Evolutionary conservation across 805 yeast species (phyloP).

Genomic region (Kuraishia piskuri): DNA sequence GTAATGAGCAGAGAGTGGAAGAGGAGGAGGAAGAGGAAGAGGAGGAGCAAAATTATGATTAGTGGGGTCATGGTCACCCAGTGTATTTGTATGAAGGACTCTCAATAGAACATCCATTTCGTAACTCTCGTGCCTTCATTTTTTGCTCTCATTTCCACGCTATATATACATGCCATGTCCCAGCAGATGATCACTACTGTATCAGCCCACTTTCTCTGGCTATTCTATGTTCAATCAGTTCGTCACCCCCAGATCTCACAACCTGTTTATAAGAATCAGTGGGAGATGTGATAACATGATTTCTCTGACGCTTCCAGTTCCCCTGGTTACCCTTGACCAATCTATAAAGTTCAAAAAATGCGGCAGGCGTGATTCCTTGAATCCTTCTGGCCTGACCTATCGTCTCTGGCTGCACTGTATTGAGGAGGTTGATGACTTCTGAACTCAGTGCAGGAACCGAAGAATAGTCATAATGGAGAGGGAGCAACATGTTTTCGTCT

Average conservation of each 20-base stretch:
- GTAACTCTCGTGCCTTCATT: no score
- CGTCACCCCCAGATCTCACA: constrained; percentile 7
- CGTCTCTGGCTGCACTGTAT: constrained; percentile 75
- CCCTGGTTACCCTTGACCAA: constrained; percentile 29
- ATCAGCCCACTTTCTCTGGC: not conserved
- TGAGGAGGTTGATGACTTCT: constrained; percentile 64
- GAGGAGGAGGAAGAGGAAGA: not conserved
- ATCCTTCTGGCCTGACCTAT: constrained; percentile 93
- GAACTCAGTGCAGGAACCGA: constrained; percentile 56
- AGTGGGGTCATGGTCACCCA: not conserved
- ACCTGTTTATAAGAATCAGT: not conserved
- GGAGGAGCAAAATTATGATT: not conserved
- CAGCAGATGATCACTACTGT: not conserved
- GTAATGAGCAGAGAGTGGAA: constrained; percentile 1
- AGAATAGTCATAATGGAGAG: constrained; percentile 55
- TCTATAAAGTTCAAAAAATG: constrained; percentile 70
- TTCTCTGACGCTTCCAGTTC: not conserved
- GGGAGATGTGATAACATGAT: constrained; percentile 4
- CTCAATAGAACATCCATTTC: no score
- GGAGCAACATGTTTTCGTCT: constrained; percentile 73
- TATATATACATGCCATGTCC: not conserved
- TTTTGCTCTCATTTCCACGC: not conserved
- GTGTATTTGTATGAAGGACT: not conserved
- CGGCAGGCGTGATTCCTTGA: constrained; percentile 93
- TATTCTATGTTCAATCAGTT: constrained; percentile 5